Base-by-base conservation (phyloP, 768 basidiomycete genomes). In the Mycena sanguinolenta region DNA sequence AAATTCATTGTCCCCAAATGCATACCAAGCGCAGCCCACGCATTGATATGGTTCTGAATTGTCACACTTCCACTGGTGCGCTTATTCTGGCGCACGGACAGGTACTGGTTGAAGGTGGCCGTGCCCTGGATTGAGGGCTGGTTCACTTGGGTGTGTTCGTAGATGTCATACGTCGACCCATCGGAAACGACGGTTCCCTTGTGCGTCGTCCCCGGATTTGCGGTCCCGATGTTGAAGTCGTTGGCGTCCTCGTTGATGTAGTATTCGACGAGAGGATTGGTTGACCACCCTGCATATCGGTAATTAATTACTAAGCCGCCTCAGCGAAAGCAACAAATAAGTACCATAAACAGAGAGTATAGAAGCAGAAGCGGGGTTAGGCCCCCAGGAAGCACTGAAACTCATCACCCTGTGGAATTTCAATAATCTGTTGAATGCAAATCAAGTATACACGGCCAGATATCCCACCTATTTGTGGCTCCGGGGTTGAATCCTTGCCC, bases 271-370 rank as follows among this genome's bases (percentile, higher is more conserved):
- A 71, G 70, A 4, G 64, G 70, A 58, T 58, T 71, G 58, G 63
- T 65, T 30, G 69, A 79, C 72, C 74, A 80, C 68, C 71, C 70
- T 46, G 38, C n/a, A n/a, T n/a, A n/a, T n/a, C n/a, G n/a, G n/a
- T n/a, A n/a, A n/a, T n/a, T n/a, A n/a, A n/a, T n/a, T n/a, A n/a
- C n/a, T n/a, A n/a, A n/a, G n/a, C n/a, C n/a, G n/a, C n/a, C n/a
- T n/a, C n/a, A n/a, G n/a, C n/a, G n/a, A n/a, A n/a, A n/a, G n/a
- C n/a, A n/a, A n/a, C n/a, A n/a, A n/a, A n/a, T n/a, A n/a, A n/a
- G n/a, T n/a, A n/a, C n/a, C n/a, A n/a, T n/a, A n/a, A n/a, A n/a
- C n/a, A n/a, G n/a, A n/a, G n/a, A n/a, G n/a, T n/a, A n/a, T n/a
- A n/a, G n/a, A n/a, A n/a, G n/a, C n/a, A n/a, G n/a, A n/a, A n/a